Evolutionary conservation across 78 protist genomes (phyloP).

Genomic region (Creolimax fragrantissima): DNA sequence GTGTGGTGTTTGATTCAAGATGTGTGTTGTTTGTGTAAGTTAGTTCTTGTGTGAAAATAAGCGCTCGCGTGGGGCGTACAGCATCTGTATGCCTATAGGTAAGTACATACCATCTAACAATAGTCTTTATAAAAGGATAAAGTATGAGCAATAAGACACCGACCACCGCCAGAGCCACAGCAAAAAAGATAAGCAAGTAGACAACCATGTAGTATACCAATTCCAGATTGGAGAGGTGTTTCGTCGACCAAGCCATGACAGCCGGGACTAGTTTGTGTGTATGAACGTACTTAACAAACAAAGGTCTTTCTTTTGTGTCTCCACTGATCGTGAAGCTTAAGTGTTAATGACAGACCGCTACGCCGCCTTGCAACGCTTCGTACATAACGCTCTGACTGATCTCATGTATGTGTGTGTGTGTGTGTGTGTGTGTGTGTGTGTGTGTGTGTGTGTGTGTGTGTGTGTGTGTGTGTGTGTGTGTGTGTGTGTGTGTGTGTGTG

Average conservation of each 20-base stretch:
- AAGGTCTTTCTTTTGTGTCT: background rate
- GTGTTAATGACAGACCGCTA: background rate
- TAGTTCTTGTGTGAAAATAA: background rate
- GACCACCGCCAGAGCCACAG: background rate
- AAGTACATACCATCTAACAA: background rate
- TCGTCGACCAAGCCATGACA: background rate
- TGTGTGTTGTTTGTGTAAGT: background rate
- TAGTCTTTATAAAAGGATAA: background rate
- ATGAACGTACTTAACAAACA: background rate
- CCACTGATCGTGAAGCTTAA: background rate
- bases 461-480: background rate
- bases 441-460: background rate
- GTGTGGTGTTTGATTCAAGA: too few relatives aligned
- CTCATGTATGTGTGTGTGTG: background rate
- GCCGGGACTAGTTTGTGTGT: too few relatives aligned
- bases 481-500: background rate
- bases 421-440: background rate
- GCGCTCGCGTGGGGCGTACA: background rate
- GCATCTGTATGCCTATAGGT: background rate
- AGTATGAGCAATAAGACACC: background rate
- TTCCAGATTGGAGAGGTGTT: background rate
- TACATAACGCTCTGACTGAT: background rate
- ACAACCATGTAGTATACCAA: background rate
- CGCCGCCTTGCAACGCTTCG: background rate
- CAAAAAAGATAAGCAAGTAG: background rate